phyloP scores from a whole-genome alignment of 208 protist species.

The Strigomonas culicis region DNA sequence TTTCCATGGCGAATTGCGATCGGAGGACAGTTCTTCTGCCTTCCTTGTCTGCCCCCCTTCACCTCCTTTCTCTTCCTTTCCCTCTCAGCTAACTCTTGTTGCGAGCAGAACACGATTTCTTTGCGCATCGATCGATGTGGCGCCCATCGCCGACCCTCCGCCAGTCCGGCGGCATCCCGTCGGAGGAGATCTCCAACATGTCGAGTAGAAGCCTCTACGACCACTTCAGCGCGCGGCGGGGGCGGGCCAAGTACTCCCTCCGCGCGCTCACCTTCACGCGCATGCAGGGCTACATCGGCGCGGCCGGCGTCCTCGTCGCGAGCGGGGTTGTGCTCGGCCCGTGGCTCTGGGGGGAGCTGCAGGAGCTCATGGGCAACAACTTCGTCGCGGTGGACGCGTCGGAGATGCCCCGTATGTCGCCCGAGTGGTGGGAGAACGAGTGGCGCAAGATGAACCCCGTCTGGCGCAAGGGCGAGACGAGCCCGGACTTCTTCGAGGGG shows the following conservation, averaged over 20 bases:
- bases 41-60: not conserved
- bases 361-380: conserved; percentile 64
- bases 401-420: conserved; percentile 65
- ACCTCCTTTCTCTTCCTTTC: not conserved
- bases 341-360: conserved; percentile 69
- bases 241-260: conserved; percentile 18
- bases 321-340: conserved; percentile 69
- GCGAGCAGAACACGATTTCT: too few relatives aligned
- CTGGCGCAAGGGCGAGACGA: conserved; percentile 75
- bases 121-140: too few relatives aligned
- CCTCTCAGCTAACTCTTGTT: too few relatives aligned
- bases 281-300: conserved; percentile 60
- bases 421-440: conserved; percentile 89
- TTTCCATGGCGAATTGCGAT: not conserved
- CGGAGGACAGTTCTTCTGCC: not conserved
- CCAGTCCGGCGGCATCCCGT: not conserved
- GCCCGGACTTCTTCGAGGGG: conserved; percentile 46
- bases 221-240: too few relatives aligned
- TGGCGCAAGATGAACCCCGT: conserved; percentile 80
- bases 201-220: not conserved
- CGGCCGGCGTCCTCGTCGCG: conserved; percentile 62
- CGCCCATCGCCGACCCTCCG: not conserved
- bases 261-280: conserved; percentile 51
- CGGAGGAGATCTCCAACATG: not conserved
- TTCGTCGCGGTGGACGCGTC: conserved; percentile 56